Evolutionary conservation across 768 basidiomycete genomes (phyloP).

Genomic region (Suillus lakei): DNA sequence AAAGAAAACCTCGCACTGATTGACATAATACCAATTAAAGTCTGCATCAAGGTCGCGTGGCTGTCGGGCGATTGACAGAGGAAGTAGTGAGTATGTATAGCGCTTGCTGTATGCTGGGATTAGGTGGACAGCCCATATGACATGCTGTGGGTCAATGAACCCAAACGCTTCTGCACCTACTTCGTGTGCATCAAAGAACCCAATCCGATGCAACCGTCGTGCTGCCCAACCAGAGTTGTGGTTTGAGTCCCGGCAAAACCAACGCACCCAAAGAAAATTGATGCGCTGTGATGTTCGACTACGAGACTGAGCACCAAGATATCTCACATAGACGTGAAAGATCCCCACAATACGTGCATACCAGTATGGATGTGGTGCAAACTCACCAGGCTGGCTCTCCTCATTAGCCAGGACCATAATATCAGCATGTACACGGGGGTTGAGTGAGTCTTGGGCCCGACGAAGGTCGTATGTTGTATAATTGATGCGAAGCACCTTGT

Average conservation of each 20-base stretch:
- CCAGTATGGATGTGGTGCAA: constrained; percentile 38
- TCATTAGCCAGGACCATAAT: constrained; percentile 37
- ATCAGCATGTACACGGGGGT: constrained; percentile 36
- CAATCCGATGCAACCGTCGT: constrained; percentile 40
- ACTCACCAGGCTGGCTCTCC: constrained; percentile 19
- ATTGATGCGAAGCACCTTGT: constrained; percentile 36
- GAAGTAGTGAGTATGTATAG: constrained; percentile 16
- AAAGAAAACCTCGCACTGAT: constrained; percentile 32
- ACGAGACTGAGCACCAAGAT: constrained; percentile 16
- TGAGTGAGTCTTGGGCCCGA: constrained; percentile 27
- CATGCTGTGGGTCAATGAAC: constrained; percentile 46
- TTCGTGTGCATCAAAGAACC: constrained; percentile 38
- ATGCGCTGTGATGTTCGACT: constrained; percentile 31
- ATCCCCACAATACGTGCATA: constrained; percentile 41
- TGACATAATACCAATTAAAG: constrained; percentile 39
- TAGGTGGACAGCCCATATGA: constrained; percentile 46
- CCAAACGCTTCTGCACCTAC: constrained; percentile 44
- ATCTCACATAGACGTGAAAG: constrained; percentile 30
- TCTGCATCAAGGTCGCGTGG: constrained; percentile 28
- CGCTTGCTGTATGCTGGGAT: constrained; percentile 44
- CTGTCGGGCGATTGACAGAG: constrained; percentile 11
- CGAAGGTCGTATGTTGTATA: constrained; percentile 37
- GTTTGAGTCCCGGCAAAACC: constrained; percentile 37
- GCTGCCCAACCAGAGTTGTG: constrained; percentile 30
- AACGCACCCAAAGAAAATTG: constrained; percentile 48